A percentile compares a stretch with the other conserved stretches of the same genome.
Evolutionary conservation across 805 yeast genomes (phyloP).

Genomic region (Pichia paraexigua): DNA sequence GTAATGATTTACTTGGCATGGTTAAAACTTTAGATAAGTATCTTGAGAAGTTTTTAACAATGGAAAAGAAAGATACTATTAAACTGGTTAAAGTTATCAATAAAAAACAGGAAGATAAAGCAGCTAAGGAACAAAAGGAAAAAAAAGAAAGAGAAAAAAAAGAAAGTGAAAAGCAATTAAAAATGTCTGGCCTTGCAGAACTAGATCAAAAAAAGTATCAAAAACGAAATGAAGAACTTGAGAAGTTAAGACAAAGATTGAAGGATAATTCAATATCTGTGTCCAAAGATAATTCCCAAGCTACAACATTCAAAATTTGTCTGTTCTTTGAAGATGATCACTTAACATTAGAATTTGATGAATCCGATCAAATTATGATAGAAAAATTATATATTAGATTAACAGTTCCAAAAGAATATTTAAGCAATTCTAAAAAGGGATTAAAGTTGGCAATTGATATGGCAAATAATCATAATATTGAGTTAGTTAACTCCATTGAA

Average conservation of each 20-base stretch:
- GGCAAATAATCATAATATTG: conserved; percentile 22
- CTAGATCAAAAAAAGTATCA: conserved; percentile 8
- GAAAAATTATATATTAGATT: conserved; percentile 23
- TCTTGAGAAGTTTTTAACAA: conserved; percentile 49
- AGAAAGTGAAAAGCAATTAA: conserved; percentile 3
- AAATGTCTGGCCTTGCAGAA: neutral
- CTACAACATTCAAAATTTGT: conserved; percentile 22
- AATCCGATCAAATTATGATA: conserved; percentile 21
- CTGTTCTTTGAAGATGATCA: conserved; percentile 22
- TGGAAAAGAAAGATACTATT: conserved; percentile 52
- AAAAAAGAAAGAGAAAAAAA: conserved; percentile 1
- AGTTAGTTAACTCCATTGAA: conserved; percentile 21
- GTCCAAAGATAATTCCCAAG: conserved; percentile 24
- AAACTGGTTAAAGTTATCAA: conserved; percentile 41
- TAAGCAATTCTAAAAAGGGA: conserved; percentile 20
- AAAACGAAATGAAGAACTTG: conserved; percentile 20
- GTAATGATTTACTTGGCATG: conserved; percentile 47
- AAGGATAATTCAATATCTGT: conserved; percentile 14
- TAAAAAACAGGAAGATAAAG: conserved; percentile 4
- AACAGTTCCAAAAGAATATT: conserved; percentile 27
- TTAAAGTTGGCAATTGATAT: conserved; percentile 27
- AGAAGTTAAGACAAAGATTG: conserved; percentile 23
- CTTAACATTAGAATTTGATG: conserved; percentile 26
- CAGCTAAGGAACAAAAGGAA: neutral
- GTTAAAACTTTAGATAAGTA: conserved; percentile 47